phyloP scores from a whole-genome alignment of 1,139 yeast species.

The Kodamaea alishanica region DNA sequence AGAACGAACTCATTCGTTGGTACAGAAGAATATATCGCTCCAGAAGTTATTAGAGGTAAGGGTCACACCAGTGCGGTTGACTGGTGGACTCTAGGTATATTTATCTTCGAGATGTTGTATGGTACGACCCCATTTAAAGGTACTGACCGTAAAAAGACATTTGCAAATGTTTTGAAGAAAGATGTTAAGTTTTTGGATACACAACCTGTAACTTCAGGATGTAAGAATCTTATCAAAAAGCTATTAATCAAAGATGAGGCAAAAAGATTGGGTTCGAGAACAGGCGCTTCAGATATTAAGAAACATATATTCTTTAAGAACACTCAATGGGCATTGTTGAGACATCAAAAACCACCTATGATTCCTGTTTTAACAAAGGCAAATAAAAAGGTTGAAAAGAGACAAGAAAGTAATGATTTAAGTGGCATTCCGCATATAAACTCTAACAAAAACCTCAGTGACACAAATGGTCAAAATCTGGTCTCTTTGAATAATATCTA shows the following conservation, averaged over 20 bases:
- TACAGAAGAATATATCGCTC: constrained; percentile 96
- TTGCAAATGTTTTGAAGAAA: constrained; percentile 77
- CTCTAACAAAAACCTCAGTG: background rate
- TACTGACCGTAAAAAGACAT: constrained; percentile 78
- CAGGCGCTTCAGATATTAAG: constrained; percentile 93
- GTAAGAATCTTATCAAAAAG: constrained; percentile 77
- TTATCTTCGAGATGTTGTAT: constrained; percentile 87
- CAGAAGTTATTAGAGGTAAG: constrained; percentile 93
- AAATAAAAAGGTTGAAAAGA: constrained; percentile 28
- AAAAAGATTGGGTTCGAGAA: constrained; percentile 81
- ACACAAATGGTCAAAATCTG: background rate
- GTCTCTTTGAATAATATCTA: constrained; percentile 1
- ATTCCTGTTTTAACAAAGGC: constrained; percentile 74
- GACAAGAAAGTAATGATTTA: constrained; percentile 26
- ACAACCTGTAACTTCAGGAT: constrained; percentile 59
- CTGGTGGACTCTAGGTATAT: constrained; percentile 98
- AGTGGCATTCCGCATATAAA: constrained; percentile 7
- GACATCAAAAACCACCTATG: constrained; percentile 94
- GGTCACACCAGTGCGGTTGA: constrained; percentile 98
- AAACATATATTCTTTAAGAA: constrained; percentile 85
- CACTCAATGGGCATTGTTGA: constrained; percentile 89
- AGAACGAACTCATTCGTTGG: constrained; percentile 97
- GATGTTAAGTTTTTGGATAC: constrained; percentile 72
- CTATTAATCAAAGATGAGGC: constrained; percentile 83
- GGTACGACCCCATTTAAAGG: constrained; percentile 98